Percentiles rank a stretch among this genome's conserved stretches.
Evolutionary conservation across 305 asterid species (phyloP).

Genomic region (Petunia hybrid): DNA sequence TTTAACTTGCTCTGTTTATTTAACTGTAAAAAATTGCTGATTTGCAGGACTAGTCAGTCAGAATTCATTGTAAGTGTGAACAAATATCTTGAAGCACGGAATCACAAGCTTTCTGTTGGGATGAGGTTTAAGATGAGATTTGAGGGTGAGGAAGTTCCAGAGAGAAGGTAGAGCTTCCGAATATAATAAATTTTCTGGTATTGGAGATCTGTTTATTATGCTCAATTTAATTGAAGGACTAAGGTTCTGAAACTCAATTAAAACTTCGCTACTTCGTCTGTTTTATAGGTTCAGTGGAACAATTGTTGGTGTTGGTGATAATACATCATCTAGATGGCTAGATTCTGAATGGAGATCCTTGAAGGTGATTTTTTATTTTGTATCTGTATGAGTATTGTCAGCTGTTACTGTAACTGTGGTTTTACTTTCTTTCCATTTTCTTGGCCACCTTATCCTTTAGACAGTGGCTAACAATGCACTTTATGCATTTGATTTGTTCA

Average conservation of each 20-base stretch:
- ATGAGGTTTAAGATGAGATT: constrained; percentile 98
- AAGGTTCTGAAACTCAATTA: constrained; percentile 1
- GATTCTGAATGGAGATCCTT: constrained; percentile 93
- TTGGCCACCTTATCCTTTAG: constrained; percentile 16
- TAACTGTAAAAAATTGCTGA: constrained; percentile 26
- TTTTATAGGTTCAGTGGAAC: constrained; percentile 92
- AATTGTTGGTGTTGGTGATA: constrained; percentile 80
- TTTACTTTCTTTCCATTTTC: constrained; percentile 7
- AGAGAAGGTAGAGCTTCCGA: constrained; percentile 70
- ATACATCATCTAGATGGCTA: constrained; percentile 73
- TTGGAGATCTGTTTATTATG: constrained; percentile 25
- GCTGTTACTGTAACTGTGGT: not conserved
- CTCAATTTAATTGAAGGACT: not conserved
- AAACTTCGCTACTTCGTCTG: constrained; percentile 18
- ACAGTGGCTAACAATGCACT: not conserved
- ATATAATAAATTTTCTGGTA: constrained; percentile 2
- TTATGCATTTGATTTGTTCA: constrained; percentile 42
- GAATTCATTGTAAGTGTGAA: constrained; percentile 81
- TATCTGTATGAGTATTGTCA: not conserved
- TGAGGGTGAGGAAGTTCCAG: constrained; percentile 97
- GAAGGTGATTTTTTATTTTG: constrained; percentile 56
- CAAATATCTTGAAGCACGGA: constrained; percentile 88
- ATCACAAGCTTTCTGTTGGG: constrained; percentile 86
- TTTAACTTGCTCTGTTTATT: constrained; percentile 2
- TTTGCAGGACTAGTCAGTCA: constrained; percentile 80